A percentile compares a stretch with the other conserved stretches of the same genome.
Evolutionary conservation across 2,329 filamentous ascomycete species (phyloP).

Genomic region (Bipolaris bicolor): DNA sequence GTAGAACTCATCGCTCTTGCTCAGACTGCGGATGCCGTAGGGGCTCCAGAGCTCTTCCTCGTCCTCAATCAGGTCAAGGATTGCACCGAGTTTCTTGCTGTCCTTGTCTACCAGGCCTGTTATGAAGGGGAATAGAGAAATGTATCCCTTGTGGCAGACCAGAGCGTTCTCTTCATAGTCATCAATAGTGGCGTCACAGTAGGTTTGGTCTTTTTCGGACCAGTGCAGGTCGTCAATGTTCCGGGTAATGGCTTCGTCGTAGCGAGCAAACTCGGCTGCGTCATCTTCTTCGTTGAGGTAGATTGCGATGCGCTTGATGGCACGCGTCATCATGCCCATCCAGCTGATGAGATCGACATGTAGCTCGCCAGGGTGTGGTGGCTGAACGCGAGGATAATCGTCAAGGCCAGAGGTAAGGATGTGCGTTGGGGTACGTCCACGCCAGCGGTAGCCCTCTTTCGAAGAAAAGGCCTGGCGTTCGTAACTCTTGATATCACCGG

Average conservation of each 20-base stretch:
- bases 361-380: constrained; percentile 92
- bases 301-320: constrained; percentile 79
- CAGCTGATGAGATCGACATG: constrained; percentile 94
- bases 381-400: constrained; percentile 92
- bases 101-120: constrained; percentile 78
- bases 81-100: constrained; percentile 73
- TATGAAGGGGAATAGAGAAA: constrained; percentile 91
- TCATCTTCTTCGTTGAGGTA: constrained; percentile 80
- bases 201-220: constrained; percentile 79
- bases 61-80: constrained; percentile 79
- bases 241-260: constrained; percentile 75
- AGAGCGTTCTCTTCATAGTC: constrained; percentile 89
- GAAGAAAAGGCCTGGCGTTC: constrained; percentile 85
- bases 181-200: constrained; percentile 94
- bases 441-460: constrained; percentile 96
- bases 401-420: constrained; percentile 93
- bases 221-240: constrained; percentile 96
- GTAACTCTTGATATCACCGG: constrained; percentile 87
- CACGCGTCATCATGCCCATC: constrained; percentile 95
- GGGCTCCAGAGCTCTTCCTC: constrained; percentile 88
- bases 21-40: constrained; percentile 87
- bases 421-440: constrained; percentile 83
- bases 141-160: constrained; percentile 96
- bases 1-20: constrained; percentile 81
- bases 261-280: constrained; percentile 71